These are phyloP conservation scores for Apiospora rasikravindrae DNA, from an alignment of 2,329 filamentous ascomycete species.

Conservation along the genomic window DNA sequence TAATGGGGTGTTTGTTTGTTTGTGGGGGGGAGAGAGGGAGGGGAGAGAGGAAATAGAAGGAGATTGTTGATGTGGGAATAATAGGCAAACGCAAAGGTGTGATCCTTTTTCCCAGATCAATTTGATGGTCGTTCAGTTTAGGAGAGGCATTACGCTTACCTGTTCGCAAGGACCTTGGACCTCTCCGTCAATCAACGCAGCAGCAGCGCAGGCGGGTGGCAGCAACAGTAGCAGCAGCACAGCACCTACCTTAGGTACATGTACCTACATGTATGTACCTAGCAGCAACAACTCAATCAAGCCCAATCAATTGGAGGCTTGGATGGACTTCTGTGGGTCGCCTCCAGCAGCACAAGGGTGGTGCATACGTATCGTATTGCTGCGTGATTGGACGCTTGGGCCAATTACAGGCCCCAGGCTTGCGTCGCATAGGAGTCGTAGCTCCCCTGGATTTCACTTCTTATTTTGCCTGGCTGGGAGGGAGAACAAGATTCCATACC, in stretches of 20 bases:
- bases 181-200: conserved; percentile 5
- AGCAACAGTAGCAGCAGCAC: neutral
- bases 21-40: neutral
- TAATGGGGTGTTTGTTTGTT: conserved; percentile 1
- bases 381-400: neutral
- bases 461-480: neutral
- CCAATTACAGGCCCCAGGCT: neutral
- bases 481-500: neutral
- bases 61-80: conserved; percentile 16
- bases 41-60: conserved; percentile 12
- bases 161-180: conserved; percentile 14
- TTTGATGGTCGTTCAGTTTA: conserved; percentile 7
- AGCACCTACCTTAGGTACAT: too few relatives aligned
- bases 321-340: neutral
- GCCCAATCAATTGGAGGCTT: conserved; percentile 3
- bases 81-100: conserved; percentile 9
- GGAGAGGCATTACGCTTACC: conserved; percentile 19
- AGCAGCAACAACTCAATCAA: neutral
- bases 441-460: neutral
- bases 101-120: conserved; percentile 17
- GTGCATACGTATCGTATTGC: neutral
- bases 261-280: too few relatives aligned
- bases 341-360: neutral
- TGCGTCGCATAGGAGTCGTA: neutral
- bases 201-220: neutral